Conservation (phyloP, 805 yeast genomes). For the Yamadazyma endophytica region DNA sequence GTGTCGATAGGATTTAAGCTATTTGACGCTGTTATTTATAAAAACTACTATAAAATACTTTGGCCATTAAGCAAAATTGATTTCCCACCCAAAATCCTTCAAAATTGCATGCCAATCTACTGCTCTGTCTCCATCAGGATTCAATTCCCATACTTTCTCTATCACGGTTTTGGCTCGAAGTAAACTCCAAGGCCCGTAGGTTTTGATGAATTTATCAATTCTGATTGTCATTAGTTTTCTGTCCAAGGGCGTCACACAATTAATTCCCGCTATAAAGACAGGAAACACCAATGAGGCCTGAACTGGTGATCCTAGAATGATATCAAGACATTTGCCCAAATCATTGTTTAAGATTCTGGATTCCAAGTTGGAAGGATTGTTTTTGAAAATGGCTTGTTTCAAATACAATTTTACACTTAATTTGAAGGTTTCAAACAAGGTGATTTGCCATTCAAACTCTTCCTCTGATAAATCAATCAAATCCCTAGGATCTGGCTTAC, state of each 20-base stretch:
- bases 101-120: constrained; percentile 74
- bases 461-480: constrained; percentile 34
- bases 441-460: constrained; percentile 63
- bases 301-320: constrained; percentile 59
- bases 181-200: constrained; percentile 69
- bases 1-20: too few relatives aligned
- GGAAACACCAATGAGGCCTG: constrained; percentile 77
- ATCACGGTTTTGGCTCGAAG: constrained; percentile 40
- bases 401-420: constrained; percentile 64
- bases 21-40: background rate
- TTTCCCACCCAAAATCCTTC: constrained; percentile 68
- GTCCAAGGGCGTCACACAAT: constrained; percentile 51
- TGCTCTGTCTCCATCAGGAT: constrained; percentile 51
- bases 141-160: constrained; percentile 45
- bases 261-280: constrained; percentile 71
- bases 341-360: constrained; percentile 56
- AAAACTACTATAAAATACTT: background rate
- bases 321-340: constrained; percentile 53
- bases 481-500: constrained; percentile 51
- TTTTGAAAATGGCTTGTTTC: constrained; percentile 57
- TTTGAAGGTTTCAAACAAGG: constrained; percentile 69
- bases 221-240: constrained; percentile 48
- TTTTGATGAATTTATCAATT: constrained; percentile 50
- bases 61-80: constrained; percentile 58
- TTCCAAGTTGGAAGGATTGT: constrained; percentile 60